Conservation (phyloP, 23 red algal species). For the Agarophyton chilense region DNA sequence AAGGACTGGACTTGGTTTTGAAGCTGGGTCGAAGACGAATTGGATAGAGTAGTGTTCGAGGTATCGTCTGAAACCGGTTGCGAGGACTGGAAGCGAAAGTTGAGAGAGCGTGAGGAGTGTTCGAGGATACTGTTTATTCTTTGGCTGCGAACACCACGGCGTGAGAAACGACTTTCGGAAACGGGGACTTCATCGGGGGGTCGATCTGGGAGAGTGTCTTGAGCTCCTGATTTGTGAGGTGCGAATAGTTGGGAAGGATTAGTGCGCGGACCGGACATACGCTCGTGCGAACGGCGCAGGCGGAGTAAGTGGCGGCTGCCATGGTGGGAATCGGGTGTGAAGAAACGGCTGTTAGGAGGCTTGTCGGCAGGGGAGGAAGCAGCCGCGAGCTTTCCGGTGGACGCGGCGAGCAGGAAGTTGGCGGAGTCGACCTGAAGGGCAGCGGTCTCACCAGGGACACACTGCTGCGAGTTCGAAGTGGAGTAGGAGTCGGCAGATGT, state of each 20-base stretch:
- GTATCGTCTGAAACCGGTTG: neutral
- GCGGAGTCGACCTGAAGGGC: neutral
- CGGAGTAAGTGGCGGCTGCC: neutral
- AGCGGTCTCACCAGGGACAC: neutral
- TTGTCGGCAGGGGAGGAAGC: neutral
- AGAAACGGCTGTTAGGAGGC: neutral
- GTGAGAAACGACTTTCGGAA: constrained; percentile 13
- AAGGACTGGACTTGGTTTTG: neutral
- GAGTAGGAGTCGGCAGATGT: constrained; percentile 27
- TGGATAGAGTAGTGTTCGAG: neutral
- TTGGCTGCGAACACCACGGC: constrained; percentile 22
- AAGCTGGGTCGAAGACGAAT: neutral
- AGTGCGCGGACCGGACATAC: neutral
- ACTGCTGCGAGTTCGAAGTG: constrained; percentile 25
- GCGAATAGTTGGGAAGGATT: neutral
- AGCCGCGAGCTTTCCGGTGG: neutral
- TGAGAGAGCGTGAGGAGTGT: neutral
- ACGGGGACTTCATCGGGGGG: neutral
- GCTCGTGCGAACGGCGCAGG: neutral
- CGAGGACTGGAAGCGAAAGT: constrained; percentile 15
- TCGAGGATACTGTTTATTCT: constrained; percentile 1
- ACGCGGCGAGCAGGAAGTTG: constrained; percentile 5
- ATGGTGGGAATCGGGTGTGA: neutral
- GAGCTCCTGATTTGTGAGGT: neutral
- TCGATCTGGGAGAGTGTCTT: neutral